These are phyloP conservation scores for Sporothrix luriei DNA, from an alignment of 2,329 filamentous ascomycete genomes.

Conservation along the genomic window DNA sequence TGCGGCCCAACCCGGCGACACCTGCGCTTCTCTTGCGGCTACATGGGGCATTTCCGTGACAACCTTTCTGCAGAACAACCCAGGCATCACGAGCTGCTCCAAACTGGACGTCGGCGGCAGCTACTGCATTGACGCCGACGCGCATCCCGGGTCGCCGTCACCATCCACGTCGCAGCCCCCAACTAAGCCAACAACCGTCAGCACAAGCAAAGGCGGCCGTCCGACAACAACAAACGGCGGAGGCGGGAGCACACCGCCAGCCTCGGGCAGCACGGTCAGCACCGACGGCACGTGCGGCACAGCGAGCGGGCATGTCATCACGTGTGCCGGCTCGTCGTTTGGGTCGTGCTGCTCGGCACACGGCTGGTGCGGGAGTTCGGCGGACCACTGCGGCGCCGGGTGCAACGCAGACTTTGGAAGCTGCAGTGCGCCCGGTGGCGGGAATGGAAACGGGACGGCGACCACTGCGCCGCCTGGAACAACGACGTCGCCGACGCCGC, in stretches of 20 bases:
- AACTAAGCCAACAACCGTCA: background rate
- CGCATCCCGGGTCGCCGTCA: background rate
- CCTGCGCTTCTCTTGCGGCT: conserved; percentile 29
- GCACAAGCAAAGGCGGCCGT: background rate
- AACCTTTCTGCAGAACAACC: conserved; percentile 32
- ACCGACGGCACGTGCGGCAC: conserved; percentile 33
- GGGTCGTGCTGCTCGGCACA: conserved; percentile 42
- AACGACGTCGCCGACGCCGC: background rate
- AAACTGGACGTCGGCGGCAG: conserved; percentile 10
- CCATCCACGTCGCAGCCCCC: background rate
- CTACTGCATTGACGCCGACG: conserved; percentile 31
- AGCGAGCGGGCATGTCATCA: conserved; percentile 31
- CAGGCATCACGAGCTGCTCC: conserved; percentile 28
- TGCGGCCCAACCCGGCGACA: conserved; percentile 30
- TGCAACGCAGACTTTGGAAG: conserved; percentile 39
- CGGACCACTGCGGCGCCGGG: conserved; percentile 40
- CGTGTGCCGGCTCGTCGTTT: conserved; percentile 37
- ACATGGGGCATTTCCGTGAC: conserved; percentile 32
- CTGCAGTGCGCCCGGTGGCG: conserved; percentile 26
- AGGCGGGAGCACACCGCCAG: background rate
- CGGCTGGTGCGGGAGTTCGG: conserved; percentile 42
- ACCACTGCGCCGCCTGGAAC: background rate
- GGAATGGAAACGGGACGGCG: background rate
- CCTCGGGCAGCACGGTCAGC: conserved; percentile 9
- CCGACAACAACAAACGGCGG: background rate